Conservation (phyloP, 768 basidiomycete species). For the Termitomyces sp. region DNA sequence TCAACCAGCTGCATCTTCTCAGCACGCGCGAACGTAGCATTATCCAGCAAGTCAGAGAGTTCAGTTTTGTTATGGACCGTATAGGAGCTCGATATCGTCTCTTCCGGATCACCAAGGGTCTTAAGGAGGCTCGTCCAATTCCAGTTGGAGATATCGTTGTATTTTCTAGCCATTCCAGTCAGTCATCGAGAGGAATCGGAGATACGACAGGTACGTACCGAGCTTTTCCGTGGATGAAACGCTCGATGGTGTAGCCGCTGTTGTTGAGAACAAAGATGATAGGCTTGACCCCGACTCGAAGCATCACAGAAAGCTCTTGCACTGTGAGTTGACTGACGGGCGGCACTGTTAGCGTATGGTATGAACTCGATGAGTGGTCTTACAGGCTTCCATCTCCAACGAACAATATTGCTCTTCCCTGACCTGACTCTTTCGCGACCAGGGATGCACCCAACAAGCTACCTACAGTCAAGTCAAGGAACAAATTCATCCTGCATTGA, state of each 20-base stretch:
- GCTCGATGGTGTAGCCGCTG: neutral
- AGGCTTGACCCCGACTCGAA: neutral
- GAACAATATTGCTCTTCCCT: neutral
- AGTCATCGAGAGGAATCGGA: neutral
- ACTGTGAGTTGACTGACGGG: neutral
- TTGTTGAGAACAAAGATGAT: neutral
- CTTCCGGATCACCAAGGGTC: neutral
- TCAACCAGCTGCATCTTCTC: neutral
- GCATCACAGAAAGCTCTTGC: neutral
- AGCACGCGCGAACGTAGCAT: neutral
- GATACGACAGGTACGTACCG: neutral
- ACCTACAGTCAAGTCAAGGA: neutral
- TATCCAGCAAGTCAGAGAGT: neutral
- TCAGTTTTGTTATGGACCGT: neutral
- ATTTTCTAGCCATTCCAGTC: neutral
- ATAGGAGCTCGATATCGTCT: neutral
- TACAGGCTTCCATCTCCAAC: neutral
- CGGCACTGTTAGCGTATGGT: neutral
- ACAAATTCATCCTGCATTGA: neutral
- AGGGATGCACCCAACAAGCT: neutral
- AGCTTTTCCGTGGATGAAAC: neutral
- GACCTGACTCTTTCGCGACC: neutral
- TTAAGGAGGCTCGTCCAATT: neutral
- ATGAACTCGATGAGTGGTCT: neutral
- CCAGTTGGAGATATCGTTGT: neutral